phyloP scores from a whole-genome alignment of 495 filamentous ascomycete genomes.

The Daldinia decipiens region DNA sequence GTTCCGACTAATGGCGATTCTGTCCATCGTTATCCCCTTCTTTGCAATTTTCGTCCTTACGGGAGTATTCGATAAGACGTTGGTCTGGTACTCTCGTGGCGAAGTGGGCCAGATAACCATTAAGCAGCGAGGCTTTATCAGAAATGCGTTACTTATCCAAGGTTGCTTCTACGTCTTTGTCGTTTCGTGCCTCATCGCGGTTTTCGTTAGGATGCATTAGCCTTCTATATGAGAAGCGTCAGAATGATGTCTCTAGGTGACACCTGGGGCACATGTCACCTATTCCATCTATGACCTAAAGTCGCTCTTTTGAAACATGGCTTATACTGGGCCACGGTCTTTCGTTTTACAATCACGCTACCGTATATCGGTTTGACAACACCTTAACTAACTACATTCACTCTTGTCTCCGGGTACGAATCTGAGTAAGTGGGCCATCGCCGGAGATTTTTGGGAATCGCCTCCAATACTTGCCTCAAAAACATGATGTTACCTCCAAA shows the following conservation, averaged over 20 bases:
- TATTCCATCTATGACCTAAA: background rate
- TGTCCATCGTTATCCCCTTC: constrained; percentile 51
- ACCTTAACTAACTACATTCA: background rate
- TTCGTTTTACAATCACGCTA: background rate
- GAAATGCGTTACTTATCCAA: constrained; percentile 39
- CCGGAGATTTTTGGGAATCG: background rate
- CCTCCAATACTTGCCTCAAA: background rate
- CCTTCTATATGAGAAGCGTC: background rate
- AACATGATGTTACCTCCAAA: background rate
- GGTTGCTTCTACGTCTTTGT: constrained; percentile 25
- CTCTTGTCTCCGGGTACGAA: background rate
- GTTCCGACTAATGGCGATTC: constrained; percentile 44
- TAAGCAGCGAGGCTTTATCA: constrained; percentile 42
- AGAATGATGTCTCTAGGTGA: background rate
- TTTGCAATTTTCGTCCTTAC: constrained; percentile 45
- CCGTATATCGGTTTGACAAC: background rate
- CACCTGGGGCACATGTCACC: background rate
- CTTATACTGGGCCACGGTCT: background rate
- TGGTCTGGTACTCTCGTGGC: constrained; percentile 51
- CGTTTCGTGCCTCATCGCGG: constrained; percentile 22
- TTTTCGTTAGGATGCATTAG: constrained; percentile 20
- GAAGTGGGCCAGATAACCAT: constrained; percentile 45
- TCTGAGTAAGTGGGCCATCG: background rate
- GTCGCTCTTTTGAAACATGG: background rate
- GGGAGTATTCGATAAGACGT: constrained; percentile 41